These are phyloP conservation scores for Russula brevipes DNA, from an alignment of 768 basidiomycete species.

Conservation along the genomic window DNA sequence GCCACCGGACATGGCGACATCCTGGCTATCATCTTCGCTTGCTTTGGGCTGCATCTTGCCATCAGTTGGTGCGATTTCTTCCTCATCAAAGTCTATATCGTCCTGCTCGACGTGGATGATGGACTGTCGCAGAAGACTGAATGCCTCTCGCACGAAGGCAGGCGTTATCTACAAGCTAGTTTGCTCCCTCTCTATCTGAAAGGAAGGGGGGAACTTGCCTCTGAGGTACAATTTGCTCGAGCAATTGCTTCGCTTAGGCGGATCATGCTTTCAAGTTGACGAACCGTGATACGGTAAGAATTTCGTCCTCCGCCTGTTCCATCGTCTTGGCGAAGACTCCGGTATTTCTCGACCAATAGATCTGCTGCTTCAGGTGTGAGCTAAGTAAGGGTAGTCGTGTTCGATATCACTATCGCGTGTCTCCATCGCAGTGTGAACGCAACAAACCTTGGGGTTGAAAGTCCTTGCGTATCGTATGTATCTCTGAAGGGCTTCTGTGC, in stretches of 20 bases:
- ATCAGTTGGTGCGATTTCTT: constrained; percentile 61
- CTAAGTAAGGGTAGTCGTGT: constrained; percentile 43
- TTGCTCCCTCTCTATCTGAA: background rate
- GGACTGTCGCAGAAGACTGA: constrained; percentile 86
- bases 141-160: constrained; percentile 93
- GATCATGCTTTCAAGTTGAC: constrained; percentile 98
- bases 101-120: constrained; percentile 99
- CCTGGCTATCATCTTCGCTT: constrained; percentile 46
- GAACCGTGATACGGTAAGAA: constrained; percentile 95
- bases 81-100: constrained; percentile 95
- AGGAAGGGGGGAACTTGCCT: constrained; percentile 43
- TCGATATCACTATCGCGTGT: constrained; percentile 9
- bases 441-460: constrained; percentile 86
- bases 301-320: constrained; percentile 81
- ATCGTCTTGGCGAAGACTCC: constrained; percentile 88
- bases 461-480: constrained; percentile 97
- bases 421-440: background rate
- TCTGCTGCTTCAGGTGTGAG: constrained; percentile 90
- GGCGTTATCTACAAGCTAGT: constrained; percentile 67
- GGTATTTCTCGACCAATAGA: constrained; percentile 91
- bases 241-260: constrained; percentile 97
- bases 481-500: constrained; percentile 91
- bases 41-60: constrained; percentile 35
- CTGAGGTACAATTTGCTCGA: constrained; percentile 91
- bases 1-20: constrained; percentile 59